Base-by-base conservation (phyloP, 2,329 filamentous ascomycete genomes). In the Coniochaeta pulveracea region DNA sequence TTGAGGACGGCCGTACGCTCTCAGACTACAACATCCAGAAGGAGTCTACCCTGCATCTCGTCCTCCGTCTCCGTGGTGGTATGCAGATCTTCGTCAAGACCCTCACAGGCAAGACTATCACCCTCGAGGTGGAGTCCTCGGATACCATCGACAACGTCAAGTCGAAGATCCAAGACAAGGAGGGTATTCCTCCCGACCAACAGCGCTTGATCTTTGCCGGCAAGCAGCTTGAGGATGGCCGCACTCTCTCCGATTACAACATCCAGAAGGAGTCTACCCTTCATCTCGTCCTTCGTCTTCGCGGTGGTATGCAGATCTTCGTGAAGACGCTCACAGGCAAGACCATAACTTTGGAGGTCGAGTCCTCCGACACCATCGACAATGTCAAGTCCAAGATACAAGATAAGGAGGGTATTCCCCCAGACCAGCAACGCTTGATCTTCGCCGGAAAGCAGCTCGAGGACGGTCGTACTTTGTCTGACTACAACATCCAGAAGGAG, bases 401-500 rank as follows among this genome's bases (percentile, higher is more conserved):
- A 49, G 83, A 89, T 46, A 89, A 89, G 72, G 83, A 89, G 61
- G 88, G 88, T 16, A 94, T 95, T 35, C 88, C 88, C 1, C 88
- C 88, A 2, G 88, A 94, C 58, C 88, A 94, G 60, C 88, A 94
- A 62, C 85, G 88, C 49, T 64, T 94, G 10, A 93, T 94, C 54
- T 93, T 93, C 43, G 85, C 86, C 30, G 86, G 86, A 38, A 94
- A 94, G 74, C 85, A 94, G 59, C 63, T 94, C 1, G 85, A 94
- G 56, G 86, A 95, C 47, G 88, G 88, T 31, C 83, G 88, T 15
- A 95, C 88, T 1, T 68, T 95, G 1, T 81, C 76, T 33, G 89
- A 95, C 56, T 95, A 95, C 76, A 95, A 95, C 66, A 95, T 95
- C 29, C 89, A 96, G 59, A 89, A 89, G 64, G 84, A 89, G 53